Percentiles rank a stretch among this genome's conserved stretches.
phyloP scores from a whole-genome alignment of 106 monocot species.

The Amphibolis antarctica region DNA sequence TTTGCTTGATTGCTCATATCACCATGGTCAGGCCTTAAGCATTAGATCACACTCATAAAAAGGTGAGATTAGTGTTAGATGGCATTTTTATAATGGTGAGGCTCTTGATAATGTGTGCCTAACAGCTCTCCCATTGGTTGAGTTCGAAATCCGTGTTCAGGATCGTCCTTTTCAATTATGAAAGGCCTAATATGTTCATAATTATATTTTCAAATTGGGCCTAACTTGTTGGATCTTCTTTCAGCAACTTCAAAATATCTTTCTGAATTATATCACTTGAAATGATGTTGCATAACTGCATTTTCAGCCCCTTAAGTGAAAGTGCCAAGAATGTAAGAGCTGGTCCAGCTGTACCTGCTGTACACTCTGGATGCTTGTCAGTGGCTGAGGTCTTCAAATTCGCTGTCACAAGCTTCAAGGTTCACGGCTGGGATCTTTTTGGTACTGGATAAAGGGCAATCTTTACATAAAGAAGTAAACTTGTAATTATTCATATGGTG shows the following conservation, averaged over 20 bases:
- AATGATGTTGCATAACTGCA: slow-evolving; percentile 1
- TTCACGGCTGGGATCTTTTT: slow-evolving; percentile 74
- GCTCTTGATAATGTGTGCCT: too few relatives aligned
- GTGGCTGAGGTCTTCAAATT: slow-evolving; percentile 53
- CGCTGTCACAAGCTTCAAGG: slow-evolving; percentile 54
- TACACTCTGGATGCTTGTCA: slow-evolving; percentile 43
- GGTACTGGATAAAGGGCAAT: slow-evolving; percentile 10
- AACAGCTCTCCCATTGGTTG: neutral
- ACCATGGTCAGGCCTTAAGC: neutral
- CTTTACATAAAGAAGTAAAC: slow-evolving; percentile 3
- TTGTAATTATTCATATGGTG: neutral
- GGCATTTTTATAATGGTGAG: neutral
- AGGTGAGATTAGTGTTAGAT: neutral
- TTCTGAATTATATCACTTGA: slow-evolving; percentile 6
- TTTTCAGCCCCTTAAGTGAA: slow-evolving; percentile 68
- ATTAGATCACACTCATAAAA: neutral
- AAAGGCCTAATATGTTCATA: neutral
- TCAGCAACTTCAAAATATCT: slow-evolving; percentile 4
- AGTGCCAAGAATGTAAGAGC: slow-evolving; percentile 54
- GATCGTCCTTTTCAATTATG: too few relatives aligned
- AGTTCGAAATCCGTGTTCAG: neutral
- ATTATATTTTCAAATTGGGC: neutral
- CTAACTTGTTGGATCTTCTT: neutral
- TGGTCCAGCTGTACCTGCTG: slow-evolving; percentile 49
- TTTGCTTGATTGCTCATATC: too few relatives aligned